Evolutionary conservation across 2,329 filamentous ascomycete species (phyloP), one percentile per base, ranked within the genome.

Genomic region (Lojkania enalia): DNA sequence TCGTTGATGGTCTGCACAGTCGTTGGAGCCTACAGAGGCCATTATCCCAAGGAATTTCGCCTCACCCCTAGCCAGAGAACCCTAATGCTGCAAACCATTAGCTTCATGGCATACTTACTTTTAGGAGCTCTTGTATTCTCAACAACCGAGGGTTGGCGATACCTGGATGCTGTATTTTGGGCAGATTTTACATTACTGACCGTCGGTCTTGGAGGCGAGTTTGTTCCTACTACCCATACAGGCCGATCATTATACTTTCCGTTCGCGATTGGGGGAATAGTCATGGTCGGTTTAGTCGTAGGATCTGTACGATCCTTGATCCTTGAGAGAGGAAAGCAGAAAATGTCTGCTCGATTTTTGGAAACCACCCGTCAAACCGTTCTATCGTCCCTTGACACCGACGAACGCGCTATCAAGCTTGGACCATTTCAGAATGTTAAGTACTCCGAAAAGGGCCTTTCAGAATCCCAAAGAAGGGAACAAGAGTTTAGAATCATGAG

Each of bases 11-110:
- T 76, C 20, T 54, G 81, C 6, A 84, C 81, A 0, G 77, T 80
- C 1, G 75, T 74, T 43, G 81, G 81, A 4, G 80, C 81, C 3
- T 74, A 71, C 45, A 73, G 65, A 42, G 75, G 74, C 0, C 75
- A 81, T 44, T 83, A 81, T 49, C 70, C 71, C n/a, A 77, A 74
- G 44, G 74, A 80, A 18, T 84, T 82, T 60, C 71, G 75, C 11
- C 70, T 84, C 4, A 83, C 78, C 0, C 70, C 72, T 16, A 76
- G 76, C 25, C 81, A 84, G 56, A 68, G 81, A 14, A 83, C 81
- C 2, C 50, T 79, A 19, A 79, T 79, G 76, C 57, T 79, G 3
- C 75, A 78, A 57, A 78, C 76, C 0, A 78, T 79, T 55, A 60
- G 64, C 12, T 78, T 78, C 47, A 66, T 78, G 51, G 60, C 68